Conservation (phyloP, 208 protist species). For the Wallacemonas sp. region DNA sequence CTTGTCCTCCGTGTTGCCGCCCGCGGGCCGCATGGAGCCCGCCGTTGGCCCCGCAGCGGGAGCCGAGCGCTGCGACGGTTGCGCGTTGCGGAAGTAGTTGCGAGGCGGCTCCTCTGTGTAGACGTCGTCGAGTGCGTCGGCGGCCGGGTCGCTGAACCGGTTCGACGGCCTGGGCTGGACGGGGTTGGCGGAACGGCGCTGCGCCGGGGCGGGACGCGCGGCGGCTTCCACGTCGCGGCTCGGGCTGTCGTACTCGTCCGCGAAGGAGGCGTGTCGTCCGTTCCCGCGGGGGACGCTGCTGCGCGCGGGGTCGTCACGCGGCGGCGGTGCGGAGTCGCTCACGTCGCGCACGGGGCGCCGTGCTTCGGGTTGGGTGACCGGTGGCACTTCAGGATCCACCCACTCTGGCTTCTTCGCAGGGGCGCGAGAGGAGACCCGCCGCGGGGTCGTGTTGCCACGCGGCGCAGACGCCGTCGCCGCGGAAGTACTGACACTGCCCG, state of each 20-base stretch:
- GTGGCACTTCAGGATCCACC: constrained; percentile 34
- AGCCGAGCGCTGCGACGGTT: not conserved
- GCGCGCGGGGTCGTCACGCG: not conserved
- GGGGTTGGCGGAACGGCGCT: constrained; percentile 21
- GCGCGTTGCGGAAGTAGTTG: constrained; percentile 64
- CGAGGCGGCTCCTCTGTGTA: constrained; percentile 23
- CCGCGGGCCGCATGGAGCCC: no score
- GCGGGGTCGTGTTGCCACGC: not conserved
- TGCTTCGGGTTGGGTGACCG: not conserved
- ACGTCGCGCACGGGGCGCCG: not conserved
- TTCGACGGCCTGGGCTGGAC: constrained; percentile 18
- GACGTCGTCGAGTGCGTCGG: constrained; percentile 34
- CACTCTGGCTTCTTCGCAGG: constrained; percentile 33
- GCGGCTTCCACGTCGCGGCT: not conserved
- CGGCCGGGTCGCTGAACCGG: constrained; percentile 16
- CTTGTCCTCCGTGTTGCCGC: no score
- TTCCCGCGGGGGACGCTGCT: not conserved
- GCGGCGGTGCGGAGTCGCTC: not conserved
- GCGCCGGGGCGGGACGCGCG: constrained; percentile 6
- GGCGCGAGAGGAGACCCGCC: not conserved
- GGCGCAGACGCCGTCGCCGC: constrained; percentile 1
- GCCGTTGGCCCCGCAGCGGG: no score
- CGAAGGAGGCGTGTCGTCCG: not conserved
- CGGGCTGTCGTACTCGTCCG: constrained; percentile 1
- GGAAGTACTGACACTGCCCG: not conserved